Percentiles rank a stretch among this genome's conserved stretches.
phyloP scores from a whole-genome alignment of 1,284 basidiomycete genomes.

The Naganishia liquefaciens region DNA sequence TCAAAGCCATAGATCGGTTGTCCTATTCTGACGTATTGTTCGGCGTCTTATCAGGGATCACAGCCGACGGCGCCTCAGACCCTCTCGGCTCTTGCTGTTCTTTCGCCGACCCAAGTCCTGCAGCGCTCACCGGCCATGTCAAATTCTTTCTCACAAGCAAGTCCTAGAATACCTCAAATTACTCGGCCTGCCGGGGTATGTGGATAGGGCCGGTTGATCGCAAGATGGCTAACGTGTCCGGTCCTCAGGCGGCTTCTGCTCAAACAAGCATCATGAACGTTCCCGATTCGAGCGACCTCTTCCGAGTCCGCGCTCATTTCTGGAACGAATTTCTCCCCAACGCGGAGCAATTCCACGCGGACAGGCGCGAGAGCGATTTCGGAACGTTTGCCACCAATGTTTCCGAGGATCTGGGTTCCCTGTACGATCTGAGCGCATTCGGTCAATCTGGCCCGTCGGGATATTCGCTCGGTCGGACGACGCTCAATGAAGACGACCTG shows the following conservation, averaged over 20 bases:
- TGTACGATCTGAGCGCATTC: slow-evolving; percentile 11
- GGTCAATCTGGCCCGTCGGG: not conserved
- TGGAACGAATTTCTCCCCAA: slow-evolving; percentile 26
- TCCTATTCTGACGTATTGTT: not conserved
- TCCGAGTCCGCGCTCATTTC: slow-evolving; percentile 22
- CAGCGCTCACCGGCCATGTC: slow-evolving; percentile 3
- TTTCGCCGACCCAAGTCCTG: slow-evolving; percentile 10
- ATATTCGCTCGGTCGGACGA: not conserved
- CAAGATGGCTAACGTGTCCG: not conserved
- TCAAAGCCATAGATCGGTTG: no score
- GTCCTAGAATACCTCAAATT: no score
- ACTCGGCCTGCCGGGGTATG: no score
- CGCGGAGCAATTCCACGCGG: slow-evolving; percentile 17
- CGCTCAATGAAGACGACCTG: slow-evolving; percentile 2
- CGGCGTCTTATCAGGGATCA: not conserved
- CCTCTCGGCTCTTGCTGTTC: not conserved
- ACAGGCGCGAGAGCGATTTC: slow-evolving; percentile 20
- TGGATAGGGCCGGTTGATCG: no score
- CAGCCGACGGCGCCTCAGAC: not conserved
- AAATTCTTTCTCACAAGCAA: no score
- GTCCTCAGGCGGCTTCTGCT: not conserved
- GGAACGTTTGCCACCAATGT: slow-evolving; percentile 9
- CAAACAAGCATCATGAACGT: not conserved
- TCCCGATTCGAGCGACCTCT: slow-evolving; percentile 23
- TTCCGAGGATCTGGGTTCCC: slow-evolving; percentile 19